Evolutionary conservation across 2,329 filamentous ascomycete genomes (phyloP).

Genomic region (Purpureocillium takamizusanense): DNA sequence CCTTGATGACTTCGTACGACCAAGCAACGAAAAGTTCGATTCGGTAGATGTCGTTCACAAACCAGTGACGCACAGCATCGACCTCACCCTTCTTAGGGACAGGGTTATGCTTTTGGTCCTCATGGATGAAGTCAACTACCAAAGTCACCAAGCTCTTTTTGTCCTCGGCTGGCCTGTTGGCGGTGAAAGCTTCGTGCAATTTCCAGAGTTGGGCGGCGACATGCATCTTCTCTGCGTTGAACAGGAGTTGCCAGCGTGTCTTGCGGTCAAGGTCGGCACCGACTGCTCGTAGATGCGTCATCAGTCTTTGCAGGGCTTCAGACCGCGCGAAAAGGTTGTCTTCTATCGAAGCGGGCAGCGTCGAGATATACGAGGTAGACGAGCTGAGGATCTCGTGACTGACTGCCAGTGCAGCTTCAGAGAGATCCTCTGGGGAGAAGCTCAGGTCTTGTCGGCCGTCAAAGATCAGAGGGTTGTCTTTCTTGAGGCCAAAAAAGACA

Average conservation of each 20-base stretch:
- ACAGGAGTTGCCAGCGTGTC: conserved; percentile 74
- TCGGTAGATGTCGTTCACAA: conserved; percentile 64
- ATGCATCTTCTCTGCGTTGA: conserved; percentile 82
- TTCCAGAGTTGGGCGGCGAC: conserved; percentile 75
- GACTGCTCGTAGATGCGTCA: conserved; percentile 58
- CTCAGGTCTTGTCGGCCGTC: conserved; percentile 55
- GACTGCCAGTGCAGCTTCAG: conserved; percentile 66
- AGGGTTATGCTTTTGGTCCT: conserved; percentile 63
- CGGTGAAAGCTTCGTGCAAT: conserved; percentile 61
- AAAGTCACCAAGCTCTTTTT: conserved; percentile 65
- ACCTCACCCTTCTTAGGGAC: conserved; percentile 59
- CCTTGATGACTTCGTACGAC: conserved; percentile 68
- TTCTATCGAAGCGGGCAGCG: conserved; percentile 66
- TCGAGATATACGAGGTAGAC: conserved; percentile 63
- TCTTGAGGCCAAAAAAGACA: conserved; percentile 78
- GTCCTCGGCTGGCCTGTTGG: conserved; percentile 46
- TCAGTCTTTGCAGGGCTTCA: conserved; percentile 66
- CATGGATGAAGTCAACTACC: conserved; percentile 66
- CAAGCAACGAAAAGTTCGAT: conserved; percentile 71
- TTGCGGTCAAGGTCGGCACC: conserved; percentile 56
- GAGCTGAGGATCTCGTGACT: conserved; percentile 78
- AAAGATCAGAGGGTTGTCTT: conserved; percentile 83
- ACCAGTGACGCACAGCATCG: conserved; percentile 79
- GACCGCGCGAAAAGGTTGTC: conserved; percentile 69
- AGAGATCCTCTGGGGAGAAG: conserved; percentile 63